Percentiles rank a stretch among this genome's conserved stretches.
Conservation (phyloP, 2,329 filamentous ascomycete genomes). For the Hirsutella minnesotensis region DNA sequence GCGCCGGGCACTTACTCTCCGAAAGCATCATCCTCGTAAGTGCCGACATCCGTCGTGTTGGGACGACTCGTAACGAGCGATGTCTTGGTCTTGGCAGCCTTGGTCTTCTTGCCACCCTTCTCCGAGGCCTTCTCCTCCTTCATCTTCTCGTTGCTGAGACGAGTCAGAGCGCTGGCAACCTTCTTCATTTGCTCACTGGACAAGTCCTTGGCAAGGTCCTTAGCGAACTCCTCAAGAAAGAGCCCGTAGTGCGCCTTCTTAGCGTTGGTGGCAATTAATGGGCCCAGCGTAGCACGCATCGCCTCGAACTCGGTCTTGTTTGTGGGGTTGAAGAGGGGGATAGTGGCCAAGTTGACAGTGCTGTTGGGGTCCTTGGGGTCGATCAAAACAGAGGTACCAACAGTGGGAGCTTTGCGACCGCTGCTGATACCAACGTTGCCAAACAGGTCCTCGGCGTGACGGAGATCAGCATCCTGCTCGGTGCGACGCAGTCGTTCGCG, state of each 20-base stretch:
- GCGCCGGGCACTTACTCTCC: slow-evolving; percentile 59
- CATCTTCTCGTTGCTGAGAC: slow-evolving; percentile 93
- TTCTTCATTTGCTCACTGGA: slow-evolving; percentile 95
- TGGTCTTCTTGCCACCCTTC: slow-evolving; percentile 92
- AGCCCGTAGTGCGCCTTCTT: slow-evolving; percentile 87
- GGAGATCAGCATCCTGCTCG: slow-evolving; percentile 81
- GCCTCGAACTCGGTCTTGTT: slow-evolving; percentile 79
- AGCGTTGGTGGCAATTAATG: slow-evolving; percentile 59
- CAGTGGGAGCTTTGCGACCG: slow-evolving; percentile 56
- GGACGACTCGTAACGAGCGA: slow-evolving; percentile 57
- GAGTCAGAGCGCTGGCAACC: slow-evolving; percentile 75
- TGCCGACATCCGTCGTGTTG: slow-evolving; percentile 55
- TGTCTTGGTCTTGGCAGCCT: slow-evolving; percentile 92
- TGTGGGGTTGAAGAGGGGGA: slow-evolving; percentile 79
- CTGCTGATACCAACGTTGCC: slow-evolving; percentile 56
- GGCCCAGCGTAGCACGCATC: slow-evolving; percentile 66
- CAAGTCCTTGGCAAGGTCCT: slow-evolving; percentile 77
- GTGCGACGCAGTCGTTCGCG: slow-evolving; percentile 64
- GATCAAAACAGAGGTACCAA: slow-evolving; percentile 53
- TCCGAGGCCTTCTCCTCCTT: slow-evolving; percentile 93
- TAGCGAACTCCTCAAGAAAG: slow-evolving; percentile 84
- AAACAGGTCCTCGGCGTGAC: slow-evolving; percentile 85
- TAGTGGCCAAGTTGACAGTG: slow-evolving; percentile 66
- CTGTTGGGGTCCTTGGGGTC: slow-evolving; percentile 64
- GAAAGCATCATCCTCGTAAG: slow-evolving; percentile 69